Base-by-base conservation (phyloP, 768 basidiomycete species). In the Cystoderma amianthinum region DNA sequence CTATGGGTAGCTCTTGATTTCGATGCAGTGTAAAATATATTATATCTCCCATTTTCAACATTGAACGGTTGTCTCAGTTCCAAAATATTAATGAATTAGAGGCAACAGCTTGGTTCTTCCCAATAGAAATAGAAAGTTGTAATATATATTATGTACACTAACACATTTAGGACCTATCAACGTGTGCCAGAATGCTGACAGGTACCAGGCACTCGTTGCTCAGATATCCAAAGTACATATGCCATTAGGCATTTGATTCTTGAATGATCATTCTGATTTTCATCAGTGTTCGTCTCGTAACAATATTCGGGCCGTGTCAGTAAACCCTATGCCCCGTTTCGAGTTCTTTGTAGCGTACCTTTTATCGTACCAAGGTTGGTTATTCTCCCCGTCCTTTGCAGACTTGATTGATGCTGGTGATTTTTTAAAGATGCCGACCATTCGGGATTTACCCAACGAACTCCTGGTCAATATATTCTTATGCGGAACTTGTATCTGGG, bases 331-430 rank as follows among this genome's bases (percentile, higher is more conserved):
- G 15, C 28, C 15, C 15, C 28, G 10, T 30, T 9, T 30, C 10
- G 28, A 30, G 28, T 15, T 30, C 28, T 15, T 30, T 15, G 28
- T 50, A 25, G 22, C 25, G 32, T 11, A 23, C 18, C 16, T 33
- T n/a, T 32, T 21, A 15, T 15, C 12, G 19, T 17, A 21, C 41
- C 33, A 38, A 43, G 36, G 21, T 15, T 43, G 11, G 7, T 23
- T 36, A 36, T 36, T 18, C 19, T 10, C 23, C 35, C 20, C 4
- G 13, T 18, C 15, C 9, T 34, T 21, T 34, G 12, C n/a, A 19
- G 20, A 43, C 15, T 21, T 18, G 19, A 42, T 45, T 32, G 43
- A 56, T 41, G 48, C 59, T 16, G 55, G 54, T 44, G 48, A 56
- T 22, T 48, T 55, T 21, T 53, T 15, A 30, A 15, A 9, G 15